Evolutionary conservation across 768 basidiomycete genomes (phyloP).

Genomic region (Dentipellis fragilis): DNA sequence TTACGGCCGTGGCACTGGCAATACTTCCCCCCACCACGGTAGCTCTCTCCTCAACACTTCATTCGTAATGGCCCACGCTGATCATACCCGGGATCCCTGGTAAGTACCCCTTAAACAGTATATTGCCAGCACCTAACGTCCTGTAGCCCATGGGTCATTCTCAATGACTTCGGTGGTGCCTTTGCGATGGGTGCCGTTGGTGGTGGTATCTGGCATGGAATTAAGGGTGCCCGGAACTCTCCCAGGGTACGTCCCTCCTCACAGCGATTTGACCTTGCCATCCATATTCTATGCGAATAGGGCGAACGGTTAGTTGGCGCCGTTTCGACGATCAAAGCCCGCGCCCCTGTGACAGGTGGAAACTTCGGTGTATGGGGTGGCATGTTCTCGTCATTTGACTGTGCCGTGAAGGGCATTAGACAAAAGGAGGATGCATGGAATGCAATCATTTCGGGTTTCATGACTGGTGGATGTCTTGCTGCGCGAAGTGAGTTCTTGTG

Average conservation of each 20-base stretch:
- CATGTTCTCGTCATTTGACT: constrained; percentile 98
- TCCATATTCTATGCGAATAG: constrained; percentile 27
- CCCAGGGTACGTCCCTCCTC: constrained; percentile 56
- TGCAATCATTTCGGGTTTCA: constrained; percentile 94
- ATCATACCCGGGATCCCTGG: constrained; percentile 94
- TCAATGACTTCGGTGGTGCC: constrained; percentile 96
- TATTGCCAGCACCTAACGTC: constrained; percentile 1
- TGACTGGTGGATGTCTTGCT: constrained; percentile 95
- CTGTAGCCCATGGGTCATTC: constrained; percentile 90
- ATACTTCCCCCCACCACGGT: neutral
- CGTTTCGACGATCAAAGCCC: constrained; percentile 91
- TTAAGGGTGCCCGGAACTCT: constrained; percentile 95
- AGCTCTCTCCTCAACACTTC: neutral
- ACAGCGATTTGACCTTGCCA: neutral
- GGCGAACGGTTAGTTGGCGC: constrained; percentile 94
- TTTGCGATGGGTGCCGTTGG: constrained; percentile 98
- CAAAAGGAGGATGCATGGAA: constrained; percentile 99
- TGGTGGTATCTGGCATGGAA: constrained; percentile 97
- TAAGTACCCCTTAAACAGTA: constrained; percentile 20
- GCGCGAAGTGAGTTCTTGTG: constrained; percentile 61
- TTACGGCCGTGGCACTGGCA: neutral
- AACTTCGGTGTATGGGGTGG: constrained; percentile 97
- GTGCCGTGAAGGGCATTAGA: constrained; percentile 91
- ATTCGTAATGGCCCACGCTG: constrained; percentile 68
- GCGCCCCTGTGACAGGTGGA: constrained; percentile 95